These are phyloP conservation scores for Guadua angustifolia DNA, from an alignment of 176 grass and related monocot species.

Conservation along the genomic window DNA sequence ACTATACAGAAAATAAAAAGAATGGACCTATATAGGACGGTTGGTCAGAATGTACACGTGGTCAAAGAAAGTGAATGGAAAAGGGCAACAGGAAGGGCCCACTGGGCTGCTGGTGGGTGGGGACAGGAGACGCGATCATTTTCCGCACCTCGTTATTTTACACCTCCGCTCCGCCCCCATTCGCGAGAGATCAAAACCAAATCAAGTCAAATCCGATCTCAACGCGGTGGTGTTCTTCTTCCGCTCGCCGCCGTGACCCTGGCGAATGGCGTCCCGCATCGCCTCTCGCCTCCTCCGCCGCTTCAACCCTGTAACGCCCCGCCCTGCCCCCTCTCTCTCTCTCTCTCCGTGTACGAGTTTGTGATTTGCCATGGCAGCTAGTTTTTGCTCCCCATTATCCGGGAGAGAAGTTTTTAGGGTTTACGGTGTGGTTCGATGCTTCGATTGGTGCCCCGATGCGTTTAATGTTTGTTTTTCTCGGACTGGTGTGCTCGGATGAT, in stretches of 20 bases:
- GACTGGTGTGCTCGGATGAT: not conserved
- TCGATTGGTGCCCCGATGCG: not conserved
- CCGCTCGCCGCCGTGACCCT: not conserved
- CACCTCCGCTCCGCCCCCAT: no score
- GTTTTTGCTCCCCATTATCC: not conserved
- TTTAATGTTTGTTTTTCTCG: rapidly evolving
- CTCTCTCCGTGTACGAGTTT: no score
- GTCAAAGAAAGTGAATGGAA: no score
- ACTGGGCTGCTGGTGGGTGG: no score
- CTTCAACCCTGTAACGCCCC: slow-evolving; percentile 46
- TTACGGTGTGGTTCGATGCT: not conserved
- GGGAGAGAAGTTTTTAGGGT: slow-evolving; percentile 11
- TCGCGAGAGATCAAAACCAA: not conserved
- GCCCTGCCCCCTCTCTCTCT: no score
- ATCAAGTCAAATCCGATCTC: slow-evolving; percentile 6
- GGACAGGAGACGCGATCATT: no score
- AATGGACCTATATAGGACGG: no score
- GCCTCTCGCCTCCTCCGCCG: slow-evolving; percentile 59
- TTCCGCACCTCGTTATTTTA: no score
- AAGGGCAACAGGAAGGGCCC: no score
- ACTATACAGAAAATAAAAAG: no score
- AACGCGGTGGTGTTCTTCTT: not conserved
- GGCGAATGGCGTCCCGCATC: slow-evolving; percentile 76
- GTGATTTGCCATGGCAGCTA: not conserved
- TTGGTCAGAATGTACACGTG: no score